phyloP scores from a whole-genome alignment of 2,329 filamentous ascomycete genomes.

The Venturiaceae sp. region DNA sequence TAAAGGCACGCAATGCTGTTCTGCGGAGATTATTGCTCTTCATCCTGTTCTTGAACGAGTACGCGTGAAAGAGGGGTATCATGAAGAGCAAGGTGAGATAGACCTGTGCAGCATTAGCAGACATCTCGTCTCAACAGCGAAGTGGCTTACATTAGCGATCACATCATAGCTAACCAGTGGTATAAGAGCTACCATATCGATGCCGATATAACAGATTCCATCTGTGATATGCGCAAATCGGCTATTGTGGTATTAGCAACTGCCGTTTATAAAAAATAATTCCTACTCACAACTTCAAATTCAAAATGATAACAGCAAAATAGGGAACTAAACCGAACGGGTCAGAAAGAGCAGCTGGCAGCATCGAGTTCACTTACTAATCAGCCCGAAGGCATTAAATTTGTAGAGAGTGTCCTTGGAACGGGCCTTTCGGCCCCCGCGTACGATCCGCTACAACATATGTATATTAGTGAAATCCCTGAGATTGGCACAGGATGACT shows the following conservation, averaged over 20 bases:
- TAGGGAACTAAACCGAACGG: neutral
- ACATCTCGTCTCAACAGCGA: neutral
- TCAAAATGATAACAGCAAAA: neutral
- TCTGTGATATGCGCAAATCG: conserved; percentile 41
- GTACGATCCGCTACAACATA: conserved; percentile 22
- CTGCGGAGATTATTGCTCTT: conserved; percentile 13
- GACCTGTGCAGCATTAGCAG: neutral
- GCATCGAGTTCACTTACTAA: conserved; percentile 12
- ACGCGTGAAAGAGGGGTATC: neutral
- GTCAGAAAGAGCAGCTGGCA: neutral
- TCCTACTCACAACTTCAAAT: neutral
- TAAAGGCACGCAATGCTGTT: conserved; percentile 48
- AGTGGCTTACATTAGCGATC: conserved; percentile 41
- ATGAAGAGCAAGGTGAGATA: neutral
- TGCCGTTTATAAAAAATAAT: neutral
- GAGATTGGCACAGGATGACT: conserved; percentile 19
- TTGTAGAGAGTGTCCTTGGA: conserved; percentile 48
- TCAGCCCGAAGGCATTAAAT: conserved; percentile 52
- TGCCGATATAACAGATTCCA: conserved; percentile 51
- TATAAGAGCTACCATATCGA: conserved; percentile 48
- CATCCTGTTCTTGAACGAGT: neutral
- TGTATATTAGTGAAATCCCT: conserved; percentile 31
- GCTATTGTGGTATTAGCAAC: neutral
- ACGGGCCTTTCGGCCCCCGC: conserved; percentile 39
- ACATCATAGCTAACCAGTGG: conserved; percentile 53